These are phyloP conservation scores for Lipomyces kockii DNA, from an alignment of 805 yeast genomes.

Conservation along the genomic window DNA sequence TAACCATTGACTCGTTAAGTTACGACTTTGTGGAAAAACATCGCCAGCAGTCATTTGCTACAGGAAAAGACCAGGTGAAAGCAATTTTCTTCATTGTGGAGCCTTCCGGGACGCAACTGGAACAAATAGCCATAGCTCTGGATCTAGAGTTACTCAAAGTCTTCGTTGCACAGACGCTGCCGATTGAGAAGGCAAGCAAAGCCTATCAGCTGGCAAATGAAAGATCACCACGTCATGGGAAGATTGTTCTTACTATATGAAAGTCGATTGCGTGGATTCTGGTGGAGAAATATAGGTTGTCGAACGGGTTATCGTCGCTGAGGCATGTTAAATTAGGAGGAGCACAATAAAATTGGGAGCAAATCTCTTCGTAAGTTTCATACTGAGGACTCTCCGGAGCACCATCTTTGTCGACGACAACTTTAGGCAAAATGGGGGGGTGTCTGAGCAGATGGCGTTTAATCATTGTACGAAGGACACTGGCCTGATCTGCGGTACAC, in stretches of 20 bases:
- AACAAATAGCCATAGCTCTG: not conserved
- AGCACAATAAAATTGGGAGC: too few species aligned
- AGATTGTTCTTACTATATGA: constrained; percentile 1
- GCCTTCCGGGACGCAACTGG: constrained; percentile 1
- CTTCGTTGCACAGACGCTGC: not conserved
- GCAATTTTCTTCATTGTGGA: constrained; percentile 1
- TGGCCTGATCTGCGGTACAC: too few species aligned
- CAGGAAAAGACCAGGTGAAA: not conserved
- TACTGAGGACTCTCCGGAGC: too few species aligned
- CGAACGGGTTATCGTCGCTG: too few species aligned
- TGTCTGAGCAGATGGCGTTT: too few species aligned
- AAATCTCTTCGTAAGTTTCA: too few species aligned
- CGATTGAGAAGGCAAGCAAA: not conserved
- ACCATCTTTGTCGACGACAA: too few species aligned
- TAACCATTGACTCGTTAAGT: not conserved
- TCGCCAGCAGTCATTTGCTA: not conserved
- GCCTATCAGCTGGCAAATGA: constrained; percentile 2
- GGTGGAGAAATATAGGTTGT: too few species aligned
- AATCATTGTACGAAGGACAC: too few species aligned
- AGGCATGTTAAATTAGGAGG: too few species aligned
- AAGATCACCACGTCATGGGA: not conserved
- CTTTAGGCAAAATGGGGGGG: too few species aligned
- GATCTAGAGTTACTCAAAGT: not conserved
- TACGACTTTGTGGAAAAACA: constrained; percentile 2
- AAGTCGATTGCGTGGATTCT: not conserved